phyloP scores from a whole-genome alignment of 1,284 basidiomycete species.

The Ganoderma boninense region DNA sequence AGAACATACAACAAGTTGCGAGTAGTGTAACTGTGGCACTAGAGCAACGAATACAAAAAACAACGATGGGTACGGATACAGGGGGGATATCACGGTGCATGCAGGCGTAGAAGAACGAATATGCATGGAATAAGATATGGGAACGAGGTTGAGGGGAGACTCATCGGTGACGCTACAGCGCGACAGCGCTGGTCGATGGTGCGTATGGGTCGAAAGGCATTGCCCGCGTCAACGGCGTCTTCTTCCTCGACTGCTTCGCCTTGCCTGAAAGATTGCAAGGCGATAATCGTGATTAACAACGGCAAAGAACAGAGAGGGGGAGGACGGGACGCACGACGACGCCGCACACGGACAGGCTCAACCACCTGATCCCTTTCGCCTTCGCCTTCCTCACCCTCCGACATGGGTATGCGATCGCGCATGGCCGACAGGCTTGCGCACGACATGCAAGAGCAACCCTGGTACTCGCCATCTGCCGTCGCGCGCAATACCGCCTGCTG shows the following conservation, averaged over 20 bases:
- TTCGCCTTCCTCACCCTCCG: slow-evolving; percentile 15
- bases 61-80: not conserved
- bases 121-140: not conserved
- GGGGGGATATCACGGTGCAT: not conserved
- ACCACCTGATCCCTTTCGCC: slow-evolving; percentile 5
- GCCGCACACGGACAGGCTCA: slow-evolving; percentile 15
- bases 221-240: slow-evolving; percentile 3
- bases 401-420: slow-evolving; percentile 14
- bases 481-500: slow-evolving; percentile 23
- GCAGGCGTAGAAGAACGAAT: not conserved
- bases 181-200: slow-evolving; percentile 26
- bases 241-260: slow-evolving; percentile 18
- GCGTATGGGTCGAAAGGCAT: slow-evolving; percentile 27
- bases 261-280: slow-evolving; percentile 15
- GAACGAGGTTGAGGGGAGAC: not conserved
- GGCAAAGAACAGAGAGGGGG: not conserved
- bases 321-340: slow-evolving; percentile 21
- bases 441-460: slow-evolving; percentile 23
- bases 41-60: too few species aligned
- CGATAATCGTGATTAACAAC: not conserved
- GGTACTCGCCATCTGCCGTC: slow-evolving; percentile 4
- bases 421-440: slow-evolving; percentile 22
- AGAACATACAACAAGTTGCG: too few species aligned
- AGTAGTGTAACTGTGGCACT: too few species aligned
- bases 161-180: not conserved